Conservation (phyloP, 2,329 filamentous ascomycete species). For the Dactylonectria macrodidyma region DNA sequence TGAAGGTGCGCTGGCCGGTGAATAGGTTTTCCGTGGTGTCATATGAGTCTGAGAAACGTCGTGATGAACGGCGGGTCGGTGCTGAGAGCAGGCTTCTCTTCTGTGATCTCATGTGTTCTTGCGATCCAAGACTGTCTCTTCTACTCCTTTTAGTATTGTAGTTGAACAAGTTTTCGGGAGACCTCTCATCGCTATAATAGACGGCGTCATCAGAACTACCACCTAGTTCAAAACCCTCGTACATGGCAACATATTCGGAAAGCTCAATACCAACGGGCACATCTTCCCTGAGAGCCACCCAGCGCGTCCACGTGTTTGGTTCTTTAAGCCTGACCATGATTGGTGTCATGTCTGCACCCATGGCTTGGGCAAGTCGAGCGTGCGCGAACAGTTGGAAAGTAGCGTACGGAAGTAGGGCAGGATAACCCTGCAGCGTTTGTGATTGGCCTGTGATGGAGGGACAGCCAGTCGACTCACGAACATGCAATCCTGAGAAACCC, state of each 20-base stretch:
- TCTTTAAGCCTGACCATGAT: constrained; percentile 10
- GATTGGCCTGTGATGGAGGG: constrained; percentile 2
- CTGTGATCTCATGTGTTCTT: too few species aligned
- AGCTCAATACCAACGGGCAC: background rate
- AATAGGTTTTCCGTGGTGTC: too few species aligned
- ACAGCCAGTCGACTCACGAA: background rate
- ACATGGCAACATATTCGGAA: background rate
- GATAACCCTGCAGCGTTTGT: constrained; percentile 12
- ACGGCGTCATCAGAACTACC: background rate
- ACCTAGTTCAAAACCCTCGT: background rate
- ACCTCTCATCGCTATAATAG: background rate
- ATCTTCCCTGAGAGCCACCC: constrained; percentile 19
- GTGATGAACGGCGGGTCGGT: too few species aligned
- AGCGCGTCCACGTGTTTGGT: constrained; percentile 12
- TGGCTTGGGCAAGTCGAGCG: background rate
- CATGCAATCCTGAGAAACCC: background rate
- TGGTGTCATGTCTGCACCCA: background rate
- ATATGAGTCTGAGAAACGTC: too few species aligned
- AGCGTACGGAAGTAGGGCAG: constrained; percentile 22
- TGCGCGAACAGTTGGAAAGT: constrained; percentile 23
- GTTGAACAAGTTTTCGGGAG: background rate
- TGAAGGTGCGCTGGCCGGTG: too few species aligned
- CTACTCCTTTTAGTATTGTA: background rate
- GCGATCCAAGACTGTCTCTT: background rate
- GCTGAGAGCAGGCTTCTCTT: too few species aligned